Conservation (phyloP, 2,329 filamentous ascomycete species). For the Cladophialophora yegresii region DNA sequence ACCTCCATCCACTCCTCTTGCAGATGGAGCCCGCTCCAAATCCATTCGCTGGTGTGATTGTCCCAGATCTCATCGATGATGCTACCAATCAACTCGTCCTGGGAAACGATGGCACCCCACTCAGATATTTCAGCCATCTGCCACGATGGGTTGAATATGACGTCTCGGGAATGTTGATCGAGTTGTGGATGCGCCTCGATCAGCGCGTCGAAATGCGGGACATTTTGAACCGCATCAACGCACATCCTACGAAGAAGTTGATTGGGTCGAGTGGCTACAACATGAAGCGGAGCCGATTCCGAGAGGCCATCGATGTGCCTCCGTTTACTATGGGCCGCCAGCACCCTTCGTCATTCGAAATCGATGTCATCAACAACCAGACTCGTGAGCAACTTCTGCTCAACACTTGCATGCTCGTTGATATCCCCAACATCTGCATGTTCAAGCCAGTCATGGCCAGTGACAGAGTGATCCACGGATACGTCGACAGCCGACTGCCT, state of each 20-base stretch:
- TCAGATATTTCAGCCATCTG: conserved; percentile 31
- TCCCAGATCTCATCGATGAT: conserved; percentile 20
- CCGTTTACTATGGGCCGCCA: conserved; percentile 2
- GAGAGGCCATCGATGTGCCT: conserved; percentile 15
- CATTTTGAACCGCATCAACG: conserved; percentile 29
- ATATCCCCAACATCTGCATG: conserved; percentile 22
- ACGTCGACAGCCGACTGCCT: conserved; percentile 21
- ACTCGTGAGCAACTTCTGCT: conserved; percentile 27
- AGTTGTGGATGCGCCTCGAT: conserved; percentile 32
- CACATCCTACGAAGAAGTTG: not conserved
- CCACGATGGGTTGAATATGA: conserved; percentile 27
- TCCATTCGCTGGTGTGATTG: not conserved
- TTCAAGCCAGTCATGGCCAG: conserved; percentile 25
- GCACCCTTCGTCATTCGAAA: conserved; percentile 15
- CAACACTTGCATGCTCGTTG: conserved; percentile 31
- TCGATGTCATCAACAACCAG: conserved; percentile 20
- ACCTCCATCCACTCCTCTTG: conserved; percentile 30
- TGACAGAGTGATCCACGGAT: conserved; percentile 10
- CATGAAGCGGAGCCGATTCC: conserved; percentile 25
- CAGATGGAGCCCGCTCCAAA: conserved; percentile 22
- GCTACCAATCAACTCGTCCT: conserved; percentile 13
- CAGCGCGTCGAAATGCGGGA: conserved; percentile 25
- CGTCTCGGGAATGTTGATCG: conserved; percentile 28
- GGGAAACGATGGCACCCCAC: conserved; percentile 6
- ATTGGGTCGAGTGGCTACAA: conserved; percentile 17